Percentiles rank a stretch among this genome's conserved stretches.
phyloP scores from a whole-genome alignment of 495 filamentous ascomycete genomes.

The Hypoxylon rickii region DNA sequence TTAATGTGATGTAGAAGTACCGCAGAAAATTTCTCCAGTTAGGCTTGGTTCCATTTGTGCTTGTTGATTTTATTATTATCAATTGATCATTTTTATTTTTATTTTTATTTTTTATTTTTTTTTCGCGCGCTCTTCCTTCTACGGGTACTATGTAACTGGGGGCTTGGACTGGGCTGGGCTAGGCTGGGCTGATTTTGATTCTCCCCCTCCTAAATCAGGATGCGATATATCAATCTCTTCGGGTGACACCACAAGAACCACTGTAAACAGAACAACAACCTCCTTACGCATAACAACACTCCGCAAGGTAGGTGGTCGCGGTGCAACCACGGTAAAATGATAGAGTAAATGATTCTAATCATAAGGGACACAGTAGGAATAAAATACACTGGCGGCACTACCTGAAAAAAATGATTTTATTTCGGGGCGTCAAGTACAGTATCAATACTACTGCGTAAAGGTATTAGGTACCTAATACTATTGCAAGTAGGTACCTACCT shows the following conservation, averaged over 20 bases:
- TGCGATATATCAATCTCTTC: slow-evolving; percentile 21
- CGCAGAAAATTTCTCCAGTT: slow-evolving; percentile 18
- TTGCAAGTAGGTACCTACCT: neutral
- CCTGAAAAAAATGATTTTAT: slow-evolving; percentile 10
- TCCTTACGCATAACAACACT: slow-evolving; percentile 4
- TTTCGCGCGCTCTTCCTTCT: slow-evolving; percentile 28
- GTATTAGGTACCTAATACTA: neutral
- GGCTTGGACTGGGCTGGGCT: slow-evolving; percentile 1
- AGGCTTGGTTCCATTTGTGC: slow-evolving; percentile 32
- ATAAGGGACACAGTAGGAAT: neutral
- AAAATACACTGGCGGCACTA: slow-evolving; percentile 8
- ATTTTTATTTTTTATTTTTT: slow-evolving; percentile 28
- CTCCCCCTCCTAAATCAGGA: slow-evolving; percentile 15
- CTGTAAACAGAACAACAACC: too few species aligned
- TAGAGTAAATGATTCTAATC: neutral
- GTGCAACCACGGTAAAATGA: slow-evolving; percentile 6
- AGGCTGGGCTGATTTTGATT: slow-evolving; percentile 31
- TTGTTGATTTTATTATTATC: slow-evolving; percentile 25
- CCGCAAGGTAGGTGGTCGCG: neutral
- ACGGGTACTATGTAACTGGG: slow-evolving; percentile 28
- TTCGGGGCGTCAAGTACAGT: slow-evolving; percentile 8
- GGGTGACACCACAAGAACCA: slow-evolving; percentile 27
- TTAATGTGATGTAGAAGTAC: slow-evolving; percentile 25
- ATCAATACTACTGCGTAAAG: slow-evolving; percentile 1
- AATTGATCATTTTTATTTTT: slow-evolving; percentile 15